Evolutionary conservation across 192 early-diverging fungal species (phyloP).

Genomic region (Chytriomyces sp.): DNA sequence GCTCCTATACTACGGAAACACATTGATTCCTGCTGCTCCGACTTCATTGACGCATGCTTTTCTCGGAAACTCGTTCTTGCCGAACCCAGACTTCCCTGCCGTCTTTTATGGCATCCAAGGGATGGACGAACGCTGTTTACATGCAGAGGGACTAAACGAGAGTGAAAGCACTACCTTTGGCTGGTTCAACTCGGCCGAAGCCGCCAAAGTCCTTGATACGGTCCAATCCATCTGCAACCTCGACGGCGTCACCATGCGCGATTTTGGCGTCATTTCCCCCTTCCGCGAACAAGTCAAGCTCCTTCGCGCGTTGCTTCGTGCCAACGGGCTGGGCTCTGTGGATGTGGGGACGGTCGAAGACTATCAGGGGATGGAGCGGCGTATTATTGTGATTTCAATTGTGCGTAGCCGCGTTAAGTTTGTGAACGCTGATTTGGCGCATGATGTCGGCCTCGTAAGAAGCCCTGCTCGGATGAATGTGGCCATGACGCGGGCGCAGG

Average conservation of each 20-base stretch:
- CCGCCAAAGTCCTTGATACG: slow-evolving; percentile 38
- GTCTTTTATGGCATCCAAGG: slow-evolving; percentile 53
- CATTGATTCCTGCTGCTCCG: slow-evolving; percentile 42
- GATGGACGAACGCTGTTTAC: slow-evolving; percentile 37
- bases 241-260: slow-evolving; percentile 32
- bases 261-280: slow-evolving; percentile 60
- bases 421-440: slow-evolving; percentile 45
- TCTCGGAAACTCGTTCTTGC: slow-evolving; percentile 37
- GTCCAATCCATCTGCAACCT: slow-evolving; percentile 34
- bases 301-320: slow-evolving; percentile 43
- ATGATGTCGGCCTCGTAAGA: slow-evolving; percentile 41
- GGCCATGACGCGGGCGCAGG: slow-evolving; percentile 48
- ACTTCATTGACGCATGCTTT: slow-evolving; percentile 37
- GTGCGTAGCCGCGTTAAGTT: slow-evolving; percentile 43
- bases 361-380: slow-evolving; percentile 59
- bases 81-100: slow-evolving; percentile 52
- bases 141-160: slow-evolving; percentile 23
- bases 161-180: slow-evolving; percentile 23
- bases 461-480: slow-evolving; percentile 53
- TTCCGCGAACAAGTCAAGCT: slow-evolving; percentile 58
- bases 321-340: slow-evolving; percentile 33
- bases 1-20: slow-evolving; percentile 52
- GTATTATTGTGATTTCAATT: slow-evolving; percentile 51
- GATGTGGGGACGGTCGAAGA: slow-evolving; percentile 52
- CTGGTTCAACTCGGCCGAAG: slow-evolving; percentile 59